Evolutionary conservation across 495 filamentous ascomycete genomes (phyloP).

Genomic region (Neurospora tetraspora): DNA sequence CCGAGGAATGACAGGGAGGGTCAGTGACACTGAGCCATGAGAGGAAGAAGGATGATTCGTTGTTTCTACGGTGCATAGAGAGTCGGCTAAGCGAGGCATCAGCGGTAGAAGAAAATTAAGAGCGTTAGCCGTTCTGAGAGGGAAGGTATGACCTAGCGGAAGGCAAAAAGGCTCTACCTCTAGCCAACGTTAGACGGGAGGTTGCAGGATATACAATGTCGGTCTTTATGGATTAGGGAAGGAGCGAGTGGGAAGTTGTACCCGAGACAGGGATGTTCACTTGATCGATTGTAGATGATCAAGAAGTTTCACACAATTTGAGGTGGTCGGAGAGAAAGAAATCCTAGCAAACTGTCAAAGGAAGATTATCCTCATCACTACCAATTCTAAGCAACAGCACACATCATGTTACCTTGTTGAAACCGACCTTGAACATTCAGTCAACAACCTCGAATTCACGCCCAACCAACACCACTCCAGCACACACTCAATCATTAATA

Average conservation of each 20-base stretch:
- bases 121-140: not conserved
- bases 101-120: not conserved
- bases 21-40: not conserved
- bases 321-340: not conserved
- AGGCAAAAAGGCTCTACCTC: not conserved
- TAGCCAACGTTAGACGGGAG: not conserved
- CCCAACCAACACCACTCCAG: not conserved
- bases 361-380: not conserved
- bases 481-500: not conserved
- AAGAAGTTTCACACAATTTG: not conserved
- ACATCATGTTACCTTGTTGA: not conserved
- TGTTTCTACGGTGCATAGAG: not conserved
- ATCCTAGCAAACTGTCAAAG: not conserved
- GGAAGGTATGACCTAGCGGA: not conserved
- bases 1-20: not conserved
- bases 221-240: not conserved
- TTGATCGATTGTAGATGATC: not conserved
- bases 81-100: not conserved
- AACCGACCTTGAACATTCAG: not conserved
- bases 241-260: not conserved
- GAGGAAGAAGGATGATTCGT: not conserved
- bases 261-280: not conserved
- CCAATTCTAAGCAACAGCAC: not conserved
- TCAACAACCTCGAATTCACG: not conserved
- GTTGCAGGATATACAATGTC: not conserved